These are phyloP conservation scores for Cercospora brassicicola DNA, from an alignment of 2,329 filamentous ascomycete species.

Conservation along the genomic window DNA sequence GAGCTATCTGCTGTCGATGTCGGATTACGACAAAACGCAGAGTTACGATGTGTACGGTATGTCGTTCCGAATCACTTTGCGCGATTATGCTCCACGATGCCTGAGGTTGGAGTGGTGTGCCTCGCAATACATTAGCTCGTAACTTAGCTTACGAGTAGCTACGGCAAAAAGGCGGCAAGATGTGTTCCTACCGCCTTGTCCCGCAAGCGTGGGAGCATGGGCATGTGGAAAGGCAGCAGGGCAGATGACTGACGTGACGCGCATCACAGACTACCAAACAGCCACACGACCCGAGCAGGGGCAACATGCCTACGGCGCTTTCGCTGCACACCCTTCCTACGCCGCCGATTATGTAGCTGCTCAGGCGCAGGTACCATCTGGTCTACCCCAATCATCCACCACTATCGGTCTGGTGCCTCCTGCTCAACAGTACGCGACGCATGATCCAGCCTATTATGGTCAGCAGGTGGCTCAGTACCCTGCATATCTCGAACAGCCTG, in stretches of 20 bases:
- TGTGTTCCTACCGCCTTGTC: slow-evolving; percentile 15
- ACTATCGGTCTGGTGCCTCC: slow-evolving; percentile 46
- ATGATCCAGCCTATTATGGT: slow-evolving; percentile 51
- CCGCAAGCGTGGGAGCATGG: slow-evolving; percentile 24
- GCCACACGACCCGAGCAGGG: slow-evolving; percentile 62
- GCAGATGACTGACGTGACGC: slow-evolving; percentile 49
- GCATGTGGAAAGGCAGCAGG: slow-evolving; percentile 33
- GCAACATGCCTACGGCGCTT: slow-evolving; percentile 48
- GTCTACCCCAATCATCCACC: slow-evolving; percentile 46
- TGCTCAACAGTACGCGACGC: slow-evolving; percentile 48
- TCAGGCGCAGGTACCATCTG: slow-evolving; percentile 53
- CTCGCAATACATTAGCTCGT: slow-evolving; percentile 16
- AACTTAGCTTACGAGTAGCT: slow-evolving; percentile 10
- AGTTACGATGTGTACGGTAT: slow-evolving; percentile 78
- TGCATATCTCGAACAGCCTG: slow-evolving; percentile 64
- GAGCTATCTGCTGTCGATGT: slow-evolving; percentile 66
- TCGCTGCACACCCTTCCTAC: slow-evolving; percentile 51
- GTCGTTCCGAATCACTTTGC: slow-evolving; percentile 43
- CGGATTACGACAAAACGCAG: slow-evolving; percentile 75
- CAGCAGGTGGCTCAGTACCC: slow-evolving; percentile 61
- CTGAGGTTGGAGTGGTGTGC: slow-evolving; percentile 16
- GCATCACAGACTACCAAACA: slow-evolving; percentile 55
- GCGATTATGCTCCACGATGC: slow-evolving; percentile 7
- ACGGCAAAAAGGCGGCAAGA: slow-evolving; percentile 16
- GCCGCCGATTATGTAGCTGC: slow-evolving; percentile 51